Evolutionary conservation across 2,329 filamentous ascomycete genomes (phyloP), one percentile per base, ranked within the genome.

Genomic region (Hortaea sp.): DNA sequence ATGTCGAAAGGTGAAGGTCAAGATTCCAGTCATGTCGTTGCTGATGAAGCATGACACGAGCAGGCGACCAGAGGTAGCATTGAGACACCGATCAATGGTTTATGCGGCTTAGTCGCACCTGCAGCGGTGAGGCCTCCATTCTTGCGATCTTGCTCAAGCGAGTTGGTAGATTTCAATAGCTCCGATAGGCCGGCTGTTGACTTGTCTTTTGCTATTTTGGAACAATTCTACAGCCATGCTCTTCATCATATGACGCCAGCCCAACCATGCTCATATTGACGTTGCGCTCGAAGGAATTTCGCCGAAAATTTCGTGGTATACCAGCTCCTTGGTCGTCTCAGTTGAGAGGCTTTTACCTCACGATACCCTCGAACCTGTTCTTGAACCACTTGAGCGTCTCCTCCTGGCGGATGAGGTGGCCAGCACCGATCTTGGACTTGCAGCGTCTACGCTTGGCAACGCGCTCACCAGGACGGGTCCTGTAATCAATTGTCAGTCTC

Each of bases 301-400:
- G 29, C n/a, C 7, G 31, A 35, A 43, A n/a, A 20, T 32, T 30
- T 52, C 55, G 49, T 51, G 53, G 53, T 51, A 47, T 48, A 42
- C 50, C 49, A 42, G 42, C 42, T 44, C 43, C 20, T 20, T 20
- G 20, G 20, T 20, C 20, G 20, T 20, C 20, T 43, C 49, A 49
- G 40, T 59, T n/a, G 11, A 34, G 2, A 31, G 32, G 32, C 67
- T 66, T 82, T 87, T 94, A 97, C 79, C 92, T 84, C 77, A 98
- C 88, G 71, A 97, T 97, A 71, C 90, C 92, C 71, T 97, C 88
- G 82, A 95, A 95, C 74, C 88, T 83, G 71, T 79, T 82, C 79
- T 86, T 86, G 80, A 85, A 98, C 92, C 92, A 98, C 79, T 89
- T 94, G 77, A 97, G 76, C 67, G 89, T 95, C 82, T 98, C 92